Evolutionary conservation across 352 stramenopile genomes (phyloP).

Genomic region (Phytopythium boreale): DNA sequence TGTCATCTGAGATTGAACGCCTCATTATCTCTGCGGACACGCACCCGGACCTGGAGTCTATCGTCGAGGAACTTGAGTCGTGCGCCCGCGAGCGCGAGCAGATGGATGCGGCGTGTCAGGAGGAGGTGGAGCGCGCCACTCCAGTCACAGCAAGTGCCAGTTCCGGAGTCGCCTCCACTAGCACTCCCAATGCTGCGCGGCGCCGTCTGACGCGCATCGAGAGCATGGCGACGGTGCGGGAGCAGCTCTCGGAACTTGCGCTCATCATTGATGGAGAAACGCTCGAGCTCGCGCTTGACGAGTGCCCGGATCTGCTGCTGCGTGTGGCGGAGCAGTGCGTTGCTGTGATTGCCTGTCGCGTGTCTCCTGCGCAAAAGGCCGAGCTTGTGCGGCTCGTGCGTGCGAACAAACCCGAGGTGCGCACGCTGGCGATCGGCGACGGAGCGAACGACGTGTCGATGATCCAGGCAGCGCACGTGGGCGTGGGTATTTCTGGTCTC

Average conservation of each 20-base stretch:
- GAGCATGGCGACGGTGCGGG: conserved; percentile 45
- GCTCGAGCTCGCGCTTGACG: conserved; percentile 68
- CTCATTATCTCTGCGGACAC: conserved; percentile 80
- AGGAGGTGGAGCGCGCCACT: not conserved
- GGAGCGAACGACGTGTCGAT: conserved; percentile 96
- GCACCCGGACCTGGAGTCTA: conserved; percentile 59
- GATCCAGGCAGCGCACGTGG: conserved; percentile 93
- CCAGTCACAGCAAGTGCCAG: conserved; percentile 6
- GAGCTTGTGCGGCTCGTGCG: conserved; percentile 92
- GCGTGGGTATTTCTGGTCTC: conserved; percentile 91
- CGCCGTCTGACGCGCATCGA: conserved; percentile 64
- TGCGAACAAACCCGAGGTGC: conserved; percentile 75
- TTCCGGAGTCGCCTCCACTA: not conserved
- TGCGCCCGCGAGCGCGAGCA: conserved; percentile 34
- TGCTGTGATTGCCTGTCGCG: conserved; percentile 91
- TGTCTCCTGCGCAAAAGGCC: conserved; percentile 93
- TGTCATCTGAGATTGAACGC: conserved; percentile 92
- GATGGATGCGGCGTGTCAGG: conserved; percentile 16
- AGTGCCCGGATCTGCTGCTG: conserved; percentile 69
- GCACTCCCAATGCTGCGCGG: conserved; percentile 9
- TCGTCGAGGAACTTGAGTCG: conserved; percentile 56
- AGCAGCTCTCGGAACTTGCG: conserved; percentile 42
- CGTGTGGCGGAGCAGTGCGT: conserved; percentile 82
- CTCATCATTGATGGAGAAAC: conserved; percentile 85
- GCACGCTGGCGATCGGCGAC: conserved; percentile 92